Conservation (phyloP, 2,329 filamentous ascomycete genomes). For the Cladosporium velox region DNA sequence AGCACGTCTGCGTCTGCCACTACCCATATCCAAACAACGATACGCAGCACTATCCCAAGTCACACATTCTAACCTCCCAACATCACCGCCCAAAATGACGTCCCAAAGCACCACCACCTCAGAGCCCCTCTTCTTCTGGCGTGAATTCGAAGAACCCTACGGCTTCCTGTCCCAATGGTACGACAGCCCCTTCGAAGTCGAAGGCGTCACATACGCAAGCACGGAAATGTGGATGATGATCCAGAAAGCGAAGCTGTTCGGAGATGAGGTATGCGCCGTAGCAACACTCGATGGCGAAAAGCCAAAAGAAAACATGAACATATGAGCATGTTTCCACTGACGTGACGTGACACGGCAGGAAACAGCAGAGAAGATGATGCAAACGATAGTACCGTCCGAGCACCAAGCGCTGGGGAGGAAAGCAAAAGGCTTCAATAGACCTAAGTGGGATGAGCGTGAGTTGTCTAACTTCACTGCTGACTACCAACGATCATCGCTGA, state of each 20-base stretch:
- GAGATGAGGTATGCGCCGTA: constrained; percentile 39
- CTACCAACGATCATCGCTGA: neutral
- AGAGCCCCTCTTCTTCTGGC: constrained; percentile 42
- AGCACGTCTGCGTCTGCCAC: neutral
- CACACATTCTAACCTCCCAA: neutral
- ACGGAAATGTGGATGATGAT: constrained; percentile 55
- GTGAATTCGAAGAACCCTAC: constrained; percentile 45
- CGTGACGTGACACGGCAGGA: constrained; percentile 28
- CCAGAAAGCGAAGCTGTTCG: constrained; percentile 46
- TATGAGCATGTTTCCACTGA: neutral
- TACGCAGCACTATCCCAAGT: neutral
- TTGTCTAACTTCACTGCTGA: constrained; percentile 4
- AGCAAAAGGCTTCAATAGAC: constrained; percentile 55
- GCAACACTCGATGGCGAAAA: neutral
- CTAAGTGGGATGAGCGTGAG: constrained; percentile 51
- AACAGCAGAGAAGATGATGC: constrained; percentile 53
- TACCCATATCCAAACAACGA: neutral
- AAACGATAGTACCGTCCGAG: constrained; percentile 47
- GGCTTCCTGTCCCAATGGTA: constrained; percentile 69
- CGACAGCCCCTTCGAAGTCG: constrained; percentile 49
- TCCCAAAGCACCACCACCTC: neutral
- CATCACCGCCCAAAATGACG: neutral
- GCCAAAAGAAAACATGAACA: neutral
- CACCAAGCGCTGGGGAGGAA: constrained; percentile 59
- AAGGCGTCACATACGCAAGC: constrained; percentile 41